Evolutionary conservation across 345 rosid species (phyloP), one percentile per base, ranked within the genome.

Genomic region (Populus deltoides): DNA sequence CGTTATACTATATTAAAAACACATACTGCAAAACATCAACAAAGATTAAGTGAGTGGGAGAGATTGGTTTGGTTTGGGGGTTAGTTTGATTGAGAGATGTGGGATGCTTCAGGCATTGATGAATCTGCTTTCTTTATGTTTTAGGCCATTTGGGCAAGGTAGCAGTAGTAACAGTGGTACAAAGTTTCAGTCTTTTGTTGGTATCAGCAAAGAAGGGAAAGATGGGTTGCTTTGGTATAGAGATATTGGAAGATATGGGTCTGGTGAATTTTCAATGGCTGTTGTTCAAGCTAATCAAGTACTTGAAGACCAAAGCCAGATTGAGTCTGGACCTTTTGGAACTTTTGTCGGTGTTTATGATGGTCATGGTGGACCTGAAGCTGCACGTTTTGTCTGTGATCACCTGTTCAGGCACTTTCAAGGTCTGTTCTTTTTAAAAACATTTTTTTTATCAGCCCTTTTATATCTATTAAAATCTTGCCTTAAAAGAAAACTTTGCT

Each of bases 301-400:
- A 15, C 89, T 93, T 2, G 98, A 95, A 74, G 98, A 95, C 73
- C 98, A 92, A 81, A 83, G 93, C 89, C 97, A 91, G 89, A 83
- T 95, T 82, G 99, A 95, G 83, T 93, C 94, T 43, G 99, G 99
- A 3, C 87, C 85, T 43, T 90, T 92, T 39, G 99, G 99, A 24
- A 95, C 99, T 38, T 93, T 95, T 75, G 92, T 95, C 27, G 98
- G 97, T 20, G 90, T 95, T 57, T 95, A 93, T 71, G 98, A 95
- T 70, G 99, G 98, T 20, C 99, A 95, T 75, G 97, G 97, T 27
- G 98, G 97, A 36, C 96, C 96, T 15, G 90, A 92, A 10, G 94
- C 98, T 24, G 88, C 99, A n/a, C 93, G 96, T 36, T 92, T 89
- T 57, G 96, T 90, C 81, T 88, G 96, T 47, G 93, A 92, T 90